Conservation (phyloP, 2,329 filamentous ascomycete species). For the Orbilia javanica region DNA sequence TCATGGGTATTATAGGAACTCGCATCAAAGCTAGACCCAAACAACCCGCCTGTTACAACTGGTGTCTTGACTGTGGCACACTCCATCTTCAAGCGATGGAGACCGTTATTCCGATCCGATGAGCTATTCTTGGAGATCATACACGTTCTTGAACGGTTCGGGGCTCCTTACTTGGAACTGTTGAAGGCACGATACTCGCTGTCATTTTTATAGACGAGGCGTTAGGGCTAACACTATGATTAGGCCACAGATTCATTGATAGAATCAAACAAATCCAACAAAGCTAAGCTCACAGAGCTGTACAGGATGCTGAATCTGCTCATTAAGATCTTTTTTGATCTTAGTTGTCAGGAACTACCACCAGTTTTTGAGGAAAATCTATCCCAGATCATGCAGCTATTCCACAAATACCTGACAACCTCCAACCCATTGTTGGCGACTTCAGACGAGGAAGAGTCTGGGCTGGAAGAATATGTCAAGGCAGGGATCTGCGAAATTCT, state of each 20-base stretch:
- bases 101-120: slow-evolving; percentile 92
- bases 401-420: slow-evolving; percentile 94
- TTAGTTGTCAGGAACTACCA: slow-evolving; percentile 96
- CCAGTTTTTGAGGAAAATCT: slow-evolving; percentile 94
- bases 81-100: slow-evolving; percentile 96
- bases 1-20: slow-evolving; percentile 45
- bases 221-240: not conserved
- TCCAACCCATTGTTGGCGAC: slow-evolving; percentile 84
- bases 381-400: slow-evolving; percentile 77
- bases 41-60: slow-evolving; percentile 69
- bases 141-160: slow-evolving; percentile 89
- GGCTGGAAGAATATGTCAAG: slow-evolving; percentile 85
- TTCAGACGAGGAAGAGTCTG: slow-evolving; percentile 89
- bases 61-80: slow-evolving; percentile 97
- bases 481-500: slow-evolving; percentile 93
- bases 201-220: not conserved
- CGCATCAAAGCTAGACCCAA: slow-evolving; percentile 71
- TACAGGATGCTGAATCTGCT: slow-evolving; percentile 89
- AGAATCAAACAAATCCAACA: slow-evolving; percentile 80
- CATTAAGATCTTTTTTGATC: slow-evolving; percentile 92
- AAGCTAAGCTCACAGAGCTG: slow-evolving; percentile 78
- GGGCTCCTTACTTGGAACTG: slow-evolving; percentile 82
- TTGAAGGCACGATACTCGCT: slow-evolving; percentile 72
- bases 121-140: slow-evolving; percentile 95
- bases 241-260: slow-evolving; percentile 72